Conservation (phyloP, 73 alveolate genomes). For the Strombidium stylifer region DNA sequence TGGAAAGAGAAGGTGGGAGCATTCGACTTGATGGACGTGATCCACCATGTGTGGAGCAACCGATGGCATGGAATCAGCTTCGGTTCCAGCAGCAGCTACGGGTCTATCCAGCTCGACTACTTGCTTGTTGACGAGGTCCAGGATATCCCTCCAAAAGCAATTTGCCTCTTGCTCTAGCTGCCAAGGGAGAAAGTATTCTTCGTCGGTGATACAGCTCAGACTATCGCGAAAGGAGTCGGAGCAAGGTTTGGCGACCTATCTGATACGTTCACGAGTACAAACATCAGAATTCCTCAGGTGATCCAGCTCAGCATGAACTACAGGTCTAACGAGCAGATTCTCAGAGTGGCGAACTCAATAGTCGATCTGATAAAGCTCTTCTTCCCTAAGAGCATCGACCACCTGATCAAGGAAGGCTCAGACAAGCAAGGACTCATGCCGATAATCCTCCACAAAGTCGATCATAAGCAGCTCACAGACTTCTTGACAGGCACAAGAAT, state of each 20-base stretch:
- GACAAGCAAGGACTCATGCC: slow-evolving; percentile 81
- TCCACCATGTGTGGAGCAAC: slow-evolving; percentile 61
- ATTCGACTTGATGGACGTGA: slow-evolving; percentile 88
- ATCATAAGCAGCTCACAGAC: slow-evolving; percentile 3
- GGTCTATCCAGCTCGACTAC: too few relatives aligned
- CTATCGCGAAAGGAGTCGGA: slow-evolving; percentile 93
- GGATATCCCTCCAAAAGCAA: slow-evolving; percentile 75
- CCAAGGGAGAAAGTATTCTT: slow-evolving; percentile 72
- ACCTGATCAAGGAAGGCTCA: slow-evolving; percentile 70
- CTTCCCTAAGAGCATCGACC: slow-evolving; percentile 86
- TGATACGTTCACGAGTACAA: slow-evolving; percentile 30
- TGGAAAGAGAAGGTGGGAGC: slow-evolving; percentile 70
- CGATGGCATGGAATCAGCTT: slow-evolving; percentile 30
- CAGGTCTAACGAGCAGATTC: slow-evolving; percentile 77
- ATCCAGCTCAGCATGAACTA: slow-evolving; percentile 59
- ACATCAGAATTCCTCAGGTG: slow-evolving; percentile 45
- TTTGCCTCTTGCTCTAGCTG: slow-evolving; percentile 50
- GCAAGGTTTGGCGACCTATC: slow-evolving; percentile 79
- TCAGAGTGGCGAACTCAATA: slow-evolving; percentile 77
- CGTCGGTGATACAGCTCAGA: slow-evolving; percentile 91
- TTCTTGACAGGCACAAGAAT: slow-evolving; percentile 26
- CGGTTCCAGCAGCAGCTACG: slow-evolving; percentile 20
- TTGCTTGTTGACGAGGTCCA: slow-evolving; percentile 86
- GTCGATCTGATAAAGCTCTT: slow-evolving; percentile 64
- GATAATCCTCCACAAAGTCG: slow-evolving; percentile 35